Evolutionary conservation across 2,329 filamentous ascomycete genomes (phyloP).

Genomic region (Fusarium sp.): DNA sequence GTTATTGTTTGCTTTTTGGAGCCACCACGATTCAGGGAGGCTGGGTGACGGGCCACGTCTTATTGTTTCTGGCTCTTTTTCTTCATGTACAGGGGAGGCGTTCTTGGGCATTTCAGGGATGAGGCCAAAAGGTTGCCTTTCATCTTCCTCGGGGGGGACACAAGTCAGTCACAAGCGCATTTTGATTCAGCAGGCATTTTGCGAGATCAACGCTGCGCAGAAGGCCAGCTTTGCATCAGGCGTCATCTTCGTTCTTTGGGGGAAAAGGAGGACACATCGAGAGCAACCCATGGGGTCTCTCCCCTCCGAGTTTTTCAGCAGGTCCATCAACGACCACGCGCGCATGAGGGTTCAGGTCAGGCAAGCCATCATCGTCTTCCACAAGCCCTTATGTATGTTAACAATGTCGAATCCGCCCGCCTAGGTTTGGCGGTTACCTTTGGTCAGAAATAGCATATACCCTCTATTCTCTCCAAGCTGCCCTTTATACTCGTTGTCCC

Average conservation of each 20-base stretch:
- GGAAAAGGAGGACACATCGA: constrained; percentile 38
- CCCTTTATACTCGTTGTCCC: constrained; percentile 50
- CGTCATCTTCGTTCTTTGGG: constrained; percentile 46
- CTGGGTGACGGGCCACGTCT: constrained; percentile 41
- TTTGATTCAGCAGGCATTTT: constrained; percentile 49
- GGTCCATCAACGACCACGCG: constrained; percentile 36
- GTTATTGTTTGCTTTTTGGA: constrained; percentile 32
- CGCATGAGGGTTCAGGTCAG: constrained; percentile 56
- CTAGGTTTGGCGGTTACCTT: constrained; percentile 48
- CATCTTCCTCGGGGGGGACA: constrained; percentile 44
- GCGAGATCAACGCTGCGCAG: constrained; percentile 45
- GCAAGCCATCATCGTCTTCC: constrained; percentile 80
- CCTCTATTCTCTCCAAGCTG: constrained; percentile 52
- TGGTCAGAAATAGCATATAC: constrained; percentile 58
- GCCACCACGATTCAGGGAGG: constrained; percentile 29
- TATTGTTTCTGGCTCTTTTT: constrained; percentile 33
- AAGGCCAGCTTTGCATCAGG: constrained; percentile 47
- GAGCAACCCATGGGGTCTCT: constrained; percentile 35
- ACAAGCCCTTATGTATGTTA: constrained; percentile 75
- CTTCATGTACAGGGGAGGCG: constrained; percentile 43
- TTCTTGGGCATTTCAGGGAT: constrained; percentile 45
- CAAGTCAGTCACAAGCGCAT: constrained; percentile 46
- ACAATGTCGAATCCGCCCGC: constrained; percentile 54
- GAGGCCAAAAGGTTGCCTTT: constrained; percentile 34
- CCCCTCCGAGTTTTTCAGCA: constrained; percentile 35